Percentiles rank a stretch among this genome's conserved stretches.
phyloP scores from a whole-genome alignment of 2,329 filamentous ascomycete species.

The Claviceps fusiformis region DNA sequence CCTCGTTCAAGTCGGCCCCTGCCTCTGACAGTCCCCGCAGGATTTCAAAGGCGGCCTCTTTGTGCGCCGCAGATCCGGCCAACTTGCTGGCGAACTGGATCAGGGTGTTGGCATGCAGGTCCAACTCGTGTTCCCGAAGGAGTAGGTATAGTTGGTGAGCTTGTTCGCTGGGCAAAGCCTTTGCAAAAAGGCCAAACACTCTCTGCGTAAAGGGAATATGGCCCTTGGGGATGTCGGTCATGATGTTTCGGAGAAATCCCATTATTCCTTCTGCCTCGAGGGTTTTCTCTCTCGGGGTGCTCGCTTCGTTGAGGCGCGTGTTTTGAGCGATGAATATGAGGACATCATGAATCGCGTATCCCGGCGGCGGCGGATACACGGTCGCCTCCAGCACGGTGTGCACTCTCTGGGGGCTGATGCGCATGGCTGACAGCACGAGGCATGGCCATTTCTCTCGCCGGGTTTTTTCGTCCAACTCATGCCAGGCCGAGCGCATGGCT shows the following conservation, averaged over 20 bases:
- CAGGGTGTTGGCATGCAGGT: constrained; percentile 28
- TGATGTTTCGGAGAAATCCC: constrained; percentile 14
- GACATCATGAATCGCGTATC: constrained; percentile 25
- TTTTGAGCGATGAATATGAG: constrained; percentile 18
- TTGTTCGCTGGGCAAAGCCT: constrained; percentile 17
- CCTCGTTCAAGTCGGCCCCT: constrained; percentile 31
- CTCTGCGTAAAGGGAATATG: constrained; percentile 25
- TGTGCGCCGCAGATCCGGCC: constrained; percentile 25
- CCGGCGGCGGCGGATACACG: constrained; percentile 20
- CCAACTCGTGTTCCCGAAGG: constrained; percentile 16
- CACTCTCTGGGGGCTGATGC: constrained; percentile 18
- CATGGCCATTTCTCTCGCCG: constrained; percentile 18
- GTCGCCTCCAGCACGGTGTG: constrained; percentile 23
- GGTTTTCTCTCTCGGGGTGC: constrained; percentile 10
- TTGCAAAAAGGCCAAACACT: constrained; percentile 21
- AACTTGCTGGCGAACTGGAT: constrained; percentile 35
- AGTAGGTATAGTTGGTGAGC: constrained; percentile 22
- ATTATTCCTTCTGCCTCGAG: constrained; percentile 18
- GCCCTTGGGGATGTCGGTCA: constrained; percentile 16
- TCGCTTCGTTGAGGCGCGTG: constrained; percentile 9
- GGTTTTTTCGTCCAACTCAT: constrained; percentile 12
- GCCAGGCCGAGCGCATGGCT: constrained; percentile 22
- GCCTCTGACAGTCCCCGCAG: constrained; percentile 20
- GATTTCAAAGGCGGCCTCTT: constrained; percentile 30
- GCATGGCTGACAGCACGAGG: constrained; percentile 23